phyloP scores from a whole-genome alignment of 345 rosid genomes.

The Chamaenerion angustifolium region DNA sequence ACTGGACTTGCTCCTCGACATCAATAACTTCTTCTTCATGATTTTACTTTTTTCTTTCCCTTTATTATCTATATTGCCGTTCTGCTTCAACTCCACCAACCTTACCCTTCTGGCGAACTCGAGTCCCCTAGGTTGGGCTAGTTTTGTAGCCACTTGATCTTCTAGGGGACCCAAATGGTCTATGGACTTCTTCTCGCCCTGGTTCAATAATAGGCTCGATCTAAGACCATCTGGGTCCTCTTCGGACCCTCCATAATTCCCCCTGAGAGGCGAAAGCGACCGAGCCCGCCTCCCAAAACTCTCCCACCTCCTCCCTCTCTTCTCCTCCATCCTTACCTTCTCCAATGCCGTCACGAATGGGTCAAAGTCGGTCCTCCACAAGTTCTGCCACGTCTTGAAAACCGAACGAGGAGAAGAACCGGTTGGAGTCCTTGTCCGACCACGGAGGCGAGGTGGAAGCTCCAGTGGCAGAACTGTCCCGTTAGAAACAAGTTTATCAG shows the following conservation, averaged over 20 bases:
- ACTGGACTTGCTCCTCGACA: conserved; percentile 6
- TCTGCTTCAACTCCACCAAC: conserved; percentile 10
- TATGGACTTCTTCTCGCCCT: not conserved
- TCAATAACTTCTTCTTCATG: conserved; percentile 13
- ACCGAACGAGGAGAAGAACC: conserved; percentile 2
- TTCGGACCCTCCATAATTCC: not conserved
- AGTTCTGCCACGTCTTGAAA: conserved; percentile 15
- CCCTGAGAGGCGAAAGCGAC: conserved; percentile 1
- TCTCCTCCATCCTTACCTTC: conserved; percentile 19
- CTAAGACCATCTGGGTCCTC: not conserved
- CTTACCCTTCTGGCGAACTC: conserved; percentile 16
- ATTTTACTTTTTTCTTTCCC: conserved; percentile 13
- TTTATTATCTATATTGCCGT: not conserved
- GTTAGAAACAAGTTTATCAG: conserved; percentile 32
- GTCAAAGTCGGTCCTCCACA: conserved; percentile 47
- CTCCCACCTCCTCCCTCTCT: conserved; percentile 6
- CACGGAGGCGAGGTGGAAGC: conserved; percentile 21
- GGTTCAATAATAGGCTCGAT: not conserved
- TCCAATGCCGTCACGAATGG: conserved; percentile 38
- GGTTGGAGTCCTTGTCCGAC: not conserved
- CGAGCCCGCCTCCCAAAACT: conserved; percentile 5
- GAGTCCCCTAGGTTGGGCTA: conserved; percentile 19
- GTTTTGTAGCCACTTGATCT: not conserved
- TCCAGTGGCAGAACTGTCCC: conserved; percentile 30
- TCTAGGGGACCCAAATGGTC: not conserved